A percentile compares a stretch with the other conserved stretches of the same genome.
phyloP scores from a whole-genome alignment of 2,329 filamentous ascomycete species.

The Cytospora paraplurivora region DNA sequence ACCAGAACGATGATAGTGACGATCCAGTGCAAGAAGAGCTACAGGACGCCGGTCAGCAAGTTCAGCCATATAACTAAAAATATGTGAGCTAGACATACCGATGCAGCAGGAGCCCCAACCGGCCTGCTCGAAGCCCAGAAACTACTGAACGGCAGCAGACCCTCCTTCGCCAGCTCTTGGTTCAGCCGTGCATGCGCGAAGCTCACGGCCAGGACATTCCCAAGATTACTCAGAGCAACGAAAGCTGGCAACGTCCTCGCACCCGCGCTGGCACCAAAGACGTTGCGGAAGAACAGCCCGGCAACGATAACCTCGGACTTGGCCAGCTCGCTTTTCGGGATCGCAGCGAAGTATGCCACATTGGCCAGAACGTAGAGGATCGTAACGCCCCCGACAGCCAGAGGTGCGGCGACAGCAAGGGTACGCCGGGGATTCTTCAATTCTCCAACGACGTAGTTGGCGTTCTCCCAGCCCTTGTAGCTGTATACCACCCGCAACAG shows the following conservation, averaged over 20 bases:
- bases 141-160: conserved; percentile 64
- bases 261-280: conserved; percentile 60
- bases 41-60: conserved; percentile 8
- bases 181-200: conserved; percentile 62
- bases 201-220: conserved; percentile 62
- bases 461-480: conserved; percentile 65
- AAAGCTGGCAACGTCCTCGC: conserved; percentile 50
- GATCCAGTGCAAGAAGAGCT: conserved; percentile 65
- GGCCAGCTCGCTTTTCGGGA: conserved; percentile 59
- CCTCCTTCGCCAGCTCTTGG: conserved; percentile 71
- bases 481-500: conserved; percentile 62
- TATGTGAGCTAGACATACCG: conserved; percentile 33
- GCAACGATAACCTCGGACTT: conserved; percentile 62
- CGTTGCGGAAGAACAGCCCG: conserved; percentile 61
- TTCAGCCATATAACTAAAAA: background rate
- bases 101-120: conserved; percentile 61
- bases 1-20: conserved; percentile 66
- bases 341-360: conserved; percentile 66
- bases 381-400: conserved; percentile 60
- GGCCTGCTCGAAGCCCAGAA: conserved; percentile 72
- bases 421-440: conserved; percentile 58
- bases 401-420: conserved; percentile 56
- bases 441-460: conserved; percentile 63
- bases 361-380: conserved; percentile 66
- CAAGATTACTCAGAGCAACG: conserved; percentile 58